phyloP scores from a whole-genome alignment of 2,329 filamentous ascomycete species.

The Aspergillus tamarii region DNA sequence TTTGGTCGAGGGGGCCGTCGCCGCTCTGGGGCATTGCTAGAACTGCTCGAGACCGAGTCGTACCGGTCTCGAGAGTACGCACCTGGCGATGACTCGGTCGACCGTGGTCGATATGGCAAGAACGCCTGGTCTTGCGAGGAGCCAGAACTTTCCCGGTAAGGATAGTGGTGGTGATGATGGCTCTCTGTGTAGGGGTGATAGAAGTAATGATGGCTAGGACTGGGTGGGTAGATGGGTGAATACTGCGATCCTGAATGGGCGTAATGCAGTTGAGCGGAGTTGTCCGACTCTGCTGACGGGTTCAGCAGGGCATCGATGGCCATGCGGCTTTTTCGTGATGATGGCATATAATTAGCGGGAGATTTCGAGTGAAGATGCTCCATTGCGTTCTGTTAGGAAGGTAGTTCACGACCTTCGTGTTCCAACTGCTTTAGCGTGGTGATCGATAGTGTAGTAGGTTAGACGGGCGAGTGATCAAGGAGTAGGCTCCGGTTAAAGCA shows the following conservation, averaged over 20 bases:
- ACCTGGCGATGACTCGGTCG: constrained; percentile 39
- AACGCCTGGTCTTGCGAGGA: constrained; percentile 30
- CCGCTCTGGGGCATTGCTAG: constrained; percentile 39
- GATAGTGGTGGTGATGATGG: constrained; percentile 24
- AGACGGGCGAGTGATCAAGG: not conserved
- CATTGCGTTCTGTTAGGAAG: not conserved
- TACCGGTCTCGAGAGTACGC: constrained; percentile 44
- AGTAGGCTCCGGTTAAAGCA: not conserved
- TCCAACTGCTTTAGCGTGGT: not conserved
- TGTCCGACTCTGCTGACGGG: constrained; percentile 29
- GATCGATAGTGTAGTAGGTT: not conserved
- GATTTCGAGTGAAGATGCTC: constrained; percentile 2
- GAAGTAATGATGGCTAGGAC: constrained; percentile 31
- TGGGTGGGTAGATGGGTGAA: constrained; percentile 35
- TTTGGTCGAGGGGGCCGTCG: constrained; percentile 49
- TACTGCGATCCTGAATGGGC: constrained; percentile 27
- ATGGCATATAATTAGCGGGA: constrained; percentile 22
- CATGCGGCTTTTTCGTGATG: constrained; percentile 36
- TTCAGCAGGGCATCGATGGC: constrained; percentile 40
- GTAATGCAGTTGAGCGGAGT: constrained; percentile 19
- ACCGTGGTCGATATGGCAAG: constrained; percentile 31
- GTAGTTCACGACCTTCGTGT: not conserved
- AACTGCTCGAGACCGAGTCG: constrained; percentile 46
- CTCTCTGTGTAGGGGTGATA: constrained; percentile 27
- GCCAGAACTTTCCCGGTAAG: constrained; percentile 2